A percentile compares a stretch with the other conserved stretches of the same genome.
Evolutionary conservation across 2,329 filamentous ascomycete species (phyloP).

Genomic region (Aurifilum marmelostoma): DNA sequence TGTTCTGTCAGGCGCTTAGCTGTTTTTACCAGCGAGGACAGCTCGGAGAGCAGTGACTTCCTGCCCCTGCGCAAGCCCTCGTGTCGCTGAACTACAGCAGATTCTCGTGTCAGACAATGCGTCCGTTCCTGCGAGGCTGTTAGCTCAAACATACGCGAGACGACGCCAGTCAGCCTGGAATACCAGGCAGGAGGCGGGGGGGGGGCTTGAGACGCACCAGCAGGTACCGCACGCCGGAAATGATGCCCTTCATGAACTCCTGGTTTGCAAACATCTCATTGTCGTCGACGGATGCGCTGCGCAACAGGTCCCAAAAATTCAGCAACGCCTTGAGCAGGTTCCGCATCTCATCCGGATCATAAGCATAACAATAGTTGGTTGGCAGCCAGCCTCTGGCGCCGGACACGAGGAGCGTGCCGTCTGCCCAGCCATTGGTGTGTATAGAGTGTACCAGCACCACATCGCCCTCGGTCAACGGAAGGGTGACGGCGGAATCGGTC

Average conservation of each 20-base stretch:
- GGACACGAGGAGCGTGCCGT: conserved; percentile 85
- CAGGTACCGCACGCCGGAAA: conserved; percentile 88
- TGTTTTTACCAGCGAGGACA: conserved; percentile 86
- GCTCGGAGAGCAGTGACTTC: conserved; percentile 85
- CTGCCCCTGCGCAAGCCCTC: conserved; percentile 78
- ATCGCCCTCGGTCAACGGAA: conserved; percentile 87
- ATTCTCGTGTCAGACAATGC: conserved; percentile 83
- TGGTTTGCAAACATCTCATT: conserved; percentile 83
- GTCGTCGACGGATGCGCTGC: conserved; percentile 76
- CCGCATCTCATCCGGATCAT: conserved; percentile 85
- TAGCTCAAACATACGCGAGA: conserved; percentile 24
- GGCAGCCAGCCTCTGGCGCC: conserved; percentile 93
- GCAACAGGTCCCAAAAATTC: conserved; percentile 89
- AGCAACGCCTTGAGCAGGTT: conserved; percentile 83
- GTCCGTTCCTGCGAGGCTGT: conserved; percentile 71
- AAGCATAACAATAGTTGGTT: conserved; percentile 97
- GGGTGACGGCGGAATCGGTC: conserved; percentile 83
- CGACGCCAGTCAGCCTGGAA: conserved; percentile 5
- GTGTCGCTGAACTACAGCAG: conserved; percentile 72
- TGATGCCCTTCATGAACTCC: conserved; percentile 91
- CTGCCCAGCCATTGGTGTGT: conserved; percentile 97
- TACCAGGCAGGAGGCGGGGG: conserved; percentile 7
- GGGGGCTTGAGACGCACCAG: conserved; percentile 63
- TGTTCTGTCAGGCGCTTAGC: conserved; percentile 83
- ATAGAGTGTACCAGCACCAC: conserved; percentile 94